phyloP scores from a whole-genome alignment of 2,329 filamentous ascomycete genomes.

The Exophiala viscosa region DNA sequence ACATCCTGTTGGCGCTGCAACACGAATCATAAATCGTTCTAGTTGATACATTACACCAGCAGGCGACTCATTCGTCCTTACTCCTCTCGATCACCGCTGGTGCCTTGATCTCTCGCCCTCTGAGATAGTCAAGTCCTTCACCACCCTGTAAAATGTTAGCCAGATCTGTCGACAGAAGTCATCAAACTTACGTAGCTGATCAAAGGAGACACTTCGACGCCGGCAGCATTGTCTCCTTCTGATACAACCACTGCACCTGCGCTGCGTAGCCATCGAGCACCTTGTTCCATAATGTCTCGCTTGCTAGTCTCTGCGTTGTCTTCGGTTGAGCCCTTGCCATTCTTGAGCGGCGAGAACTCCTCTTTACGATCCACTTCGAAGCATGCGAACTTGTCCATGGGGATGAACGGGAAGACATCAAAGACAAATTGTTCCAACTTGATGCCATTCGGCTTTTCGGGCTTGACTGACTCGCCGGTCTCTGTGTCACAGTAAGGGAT shows the following conservation, averaged over 20 bases:
- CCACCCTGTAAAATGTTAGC: constrained; percentile 46
- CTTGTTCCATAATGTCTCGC: constrained; percentile 84
- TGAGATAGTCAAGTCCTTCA: constrained; percentile 61
- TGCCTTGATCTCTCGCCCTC: constrained; percentile 57
- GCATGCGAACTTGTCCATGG: constrained; percentile 85
- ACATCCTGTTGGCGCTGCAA: too few species aligned
- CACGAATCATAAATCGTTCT: too few species aligned
- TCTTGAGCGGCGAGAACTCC: constrained; percentile 97
- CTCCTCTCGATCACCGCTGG: constrained; percentile 63
- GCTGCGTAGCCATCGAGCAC: constrained; percentile 76
- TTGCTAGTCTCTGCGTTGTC: constrained; percentile 94
- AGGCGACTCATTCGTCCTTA: constrained; percentile 7
- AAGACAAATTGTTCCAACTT: constrained; percentile 99
- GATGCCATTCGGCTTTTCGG: constrained; percentile 93
- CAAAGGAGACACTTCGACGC: constrained; percentile 86
- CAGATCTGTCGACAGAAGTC: not conserved
- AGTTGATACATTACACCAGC: too few species aligned
- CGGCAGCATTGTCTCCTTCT: constrained; percentile 57
- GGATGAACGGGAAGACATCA: constrained; percentile 88
- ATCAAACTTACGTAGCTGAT: constrained; percentile 82
- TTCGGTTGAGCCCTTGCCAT: constrained; percentile 76
- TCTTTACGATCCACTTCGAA: constrained; percentile 96
- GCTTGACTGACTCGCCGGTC: constrained; percentile 78
- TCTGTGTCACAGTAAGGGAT: constrained; percentile 78
- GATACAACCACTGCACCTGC: constrained; percentile 73